Evolutionary conservation across 208 protist species (phyloP).

Genomic region (Tritrichomonas foetus): DNA sequence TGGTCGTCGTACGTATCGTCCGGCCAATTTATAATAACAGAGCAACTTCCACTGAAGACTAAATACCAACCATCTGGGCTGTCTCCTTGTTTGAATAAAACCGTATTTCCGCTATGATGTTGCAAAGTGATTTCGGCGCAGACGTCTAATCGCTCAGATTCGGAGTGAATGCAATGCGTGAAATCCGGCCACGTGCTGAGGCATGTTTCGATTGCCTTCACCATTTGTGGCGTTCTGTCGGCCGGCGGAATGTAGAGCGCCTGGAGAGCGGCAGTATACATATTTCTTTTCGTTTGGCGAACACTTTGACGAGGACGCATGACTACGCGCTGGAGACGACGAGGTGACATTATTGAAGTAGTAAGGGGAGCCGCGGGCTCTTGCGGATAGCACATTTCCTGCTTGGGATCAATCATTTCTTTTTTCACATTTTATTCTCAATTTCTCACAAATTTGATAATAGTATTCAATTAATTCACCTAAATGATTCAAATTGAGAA

Average conservation of each 20-base stretch:
- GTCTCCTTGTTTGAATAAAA: conserved; percentile 34
- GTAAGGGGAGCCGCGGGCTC: no score
- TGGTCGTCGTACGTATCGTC: not conserved
- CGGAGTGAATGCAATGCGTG: not conserved
- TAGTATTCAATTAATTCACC: no score
- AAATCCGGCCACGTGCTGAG: not conserved
- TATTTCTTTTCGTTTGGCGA: no score
- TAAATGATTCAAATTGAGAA: no score
- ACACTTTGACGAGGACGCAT: no score
- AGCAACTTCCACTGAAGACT: not conserved
- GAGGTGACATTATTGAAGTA: no score
- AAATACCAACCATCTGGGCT: conserved; percentile 14
- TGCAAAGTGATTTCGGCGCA: not conserved
- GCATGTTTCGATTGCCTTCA: not conserved
- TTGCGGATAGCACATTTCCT: no score
- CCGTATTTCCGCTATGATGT: not conserved
- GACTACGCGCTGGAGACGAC: no score
- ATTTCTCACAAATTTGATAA: no score
- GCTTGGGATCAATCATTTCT: no score
- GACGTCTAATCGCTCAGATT: not conserved
- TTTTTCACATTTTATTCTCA: no score
- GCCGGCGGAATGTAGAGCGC: not conserved
- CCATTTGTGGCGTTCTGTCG: not conserved
- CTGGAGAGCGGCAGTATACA: no score
- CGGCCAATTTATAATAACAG: not conserved